Conservation (phyloP, 2,329 filamentous ascomycete species). For the Penicillium polonicum region DNA sequence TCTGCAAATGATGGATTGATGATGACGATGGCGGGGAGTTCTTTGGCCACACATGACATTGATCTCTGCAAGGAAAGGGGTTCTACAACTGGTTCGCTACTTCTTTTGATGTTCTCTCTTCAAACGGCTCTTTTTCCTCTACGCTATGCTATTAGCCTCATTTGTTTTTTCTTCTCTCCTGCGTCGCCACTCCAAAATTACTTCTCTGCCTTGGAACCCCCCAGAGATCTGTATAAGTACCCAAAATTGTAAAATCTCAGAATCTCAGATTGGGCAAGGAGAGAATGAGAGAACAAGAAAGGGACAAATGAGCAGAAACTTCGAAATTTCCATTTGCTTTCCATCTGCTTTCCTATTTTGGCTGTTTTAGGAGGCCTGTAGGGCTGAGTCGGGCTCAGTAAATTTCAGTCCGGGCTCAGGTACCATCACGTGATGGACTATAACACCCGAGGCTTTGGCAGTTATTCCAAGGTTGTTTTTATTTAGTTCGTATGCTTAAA, state of each 20-base stretch:
- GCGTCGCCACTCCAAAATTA: conserved; percentile 28
- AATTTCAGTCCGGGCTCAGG: background rate
- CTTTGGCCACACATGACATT: conserved; percentile 32
- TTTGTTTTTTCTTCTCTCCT: conserved; percentile 33
- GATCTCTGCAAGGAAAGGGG: conserved; percentile 24
- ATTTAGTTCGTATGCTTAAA: background rate
- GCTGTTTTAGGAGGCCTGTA: background rate
- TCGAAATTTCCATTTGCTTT: conserved; percentile 6
- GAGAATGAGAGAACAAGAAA: background rate
- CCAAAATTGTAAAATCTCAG: conserved; percentile 12
- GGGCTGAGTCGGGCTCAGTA: background rate
- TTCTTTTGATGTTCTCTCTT: conserved; percentile 31
- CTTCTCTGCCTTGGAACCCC: conserved; percentile 22
- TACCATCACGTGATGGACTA: background rate
- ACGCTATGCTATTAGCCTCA: conserved; percentile 44
- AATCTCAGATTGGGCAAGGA: conserved; percentile 8
- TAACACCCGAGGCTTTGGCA: background rate
- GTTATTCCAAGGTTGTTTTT: background rate
- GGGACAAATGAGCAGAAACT: conserved; percentile 6
- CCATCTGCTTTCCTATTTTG: conserved; percentile 8
- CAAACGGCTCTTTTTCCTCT: conserved; percentile 38
- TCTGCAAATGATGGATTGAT: conserved; percentile 37
- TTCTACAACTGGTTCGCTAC: conserved; percentile 30
- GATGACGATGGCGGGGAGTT: conserved; percentile 37
- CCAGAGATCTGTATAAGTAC: conserved; percentile 13